phyloP scores from a whole-genome alignment of 2,329 filamentous ascomycete species.

The Cladophialophora immunda region DNA sequence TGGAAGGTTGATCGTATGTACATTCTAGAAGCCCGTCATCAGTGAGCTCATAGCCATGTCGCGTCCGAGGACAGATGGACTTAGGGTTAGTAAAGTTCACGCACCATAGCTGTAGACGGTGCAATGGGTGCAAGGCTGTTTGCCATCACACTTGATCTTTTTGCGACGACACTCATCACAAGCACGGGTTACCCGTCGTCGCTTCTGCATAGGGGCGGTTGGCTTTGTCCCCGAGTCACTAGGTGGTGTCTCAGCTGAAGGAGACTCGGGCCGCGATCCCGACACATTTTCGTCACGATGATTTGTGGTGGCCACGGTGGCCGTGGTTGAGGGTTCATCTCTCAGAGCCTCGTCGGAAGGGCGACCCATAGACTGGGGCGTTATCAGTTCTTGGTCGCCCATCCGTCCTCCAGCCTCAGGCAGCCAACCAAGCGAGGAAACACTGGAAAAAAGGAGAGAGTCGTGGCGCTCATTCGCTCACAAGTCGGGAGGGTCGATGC shows the following conservation, averaged over 20 bases:
- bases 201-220: constrained; percentile 72
- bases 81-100: constrained; percentile 7
- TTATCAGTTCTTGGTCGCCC: constrained; percentile 30
- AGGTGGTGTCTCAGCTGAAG: constrained; percentile 25
- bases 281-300: constrained; percentile 21
- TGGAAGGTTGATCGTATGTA: constrained; percentile 94
- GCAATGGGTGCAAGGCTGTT: constrained; percentile 92
- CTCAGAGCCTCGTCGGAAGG: constrained; percentile 26
- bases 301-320: constrained; percentile 8
- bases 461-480: constrained; percentile 24
- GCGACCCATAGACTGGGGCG: constrained; percentile 26
- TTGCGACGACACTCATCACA: constrained; percentile 85
- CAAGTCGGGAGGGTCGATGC: constrained; percentile 14
- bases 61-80: background rate
- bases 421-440: constrained; percentile 8
- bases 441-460: background rate
- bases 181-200: constrained; percentile 78
- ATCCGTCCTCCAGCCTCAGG: constrained; percentile 16
- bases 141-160: constrained; percentile 76
- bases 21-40: constrained; percentile 69
- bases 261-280: constrained; percentile 32
- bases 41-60: constrained; percentile 8
- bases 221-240: constrained; percentile 41
- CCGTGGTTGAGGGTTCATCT: constrained; percentile 7
- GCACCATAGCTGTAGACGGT: constrained; percentile 98